Percentiles rank a stretch among this genome's conserved stretches.
Evolutionary conservation across 1,284 basidiomycete genomes (phyloP).

Genomic region (Naganishia liquefaciens): DNA sequence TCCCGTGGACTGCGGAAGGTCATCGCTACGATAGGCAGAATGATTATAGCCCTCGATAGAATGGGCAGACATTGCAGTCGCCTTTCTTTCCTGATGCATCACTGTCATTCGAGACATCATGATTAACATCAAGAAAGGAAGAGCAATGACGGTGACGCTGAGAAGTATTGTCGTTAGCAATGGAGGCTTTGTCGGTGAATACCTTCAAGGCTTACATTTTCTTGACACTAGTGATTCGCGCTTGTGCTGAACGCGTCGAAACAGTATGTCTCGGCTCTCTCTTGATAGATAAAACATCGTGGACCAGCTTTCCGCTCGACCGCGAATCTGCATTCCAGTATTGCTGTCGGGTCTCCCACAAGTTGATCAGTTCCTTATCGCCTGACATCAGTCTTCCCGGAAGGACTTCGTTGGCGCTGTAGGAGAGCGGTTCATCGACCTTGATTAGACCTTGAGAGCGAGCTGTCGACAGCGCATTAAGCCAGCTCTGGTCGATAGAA

Average conservation of each 20-base stretch:
- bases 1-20: too few species aligned
- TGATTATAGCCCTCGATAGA: too few species aligned
- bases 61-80: too few species aligned
- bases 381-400: neutral
- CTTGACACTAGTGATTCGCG: neutral
- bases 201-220: neutral
- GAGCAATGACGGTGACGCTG: constrained; percentile 1
- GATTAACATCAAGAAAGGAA: neutral
- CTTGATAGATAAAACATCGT: too few species aligned
- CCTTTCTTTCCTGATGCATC: neutral
- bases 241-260: too few species aligned
- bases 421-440: neutral
- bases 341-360: neutral
- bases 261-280: too few species aligned
- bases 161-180: neutral
- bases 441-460: constrained; percentile 14
- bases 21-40: too few species aligned
- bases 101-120: neutral
- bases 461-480: constrained; percentile 10
- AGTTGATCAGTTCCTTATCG: neutral
- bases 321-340: too few species aligned
- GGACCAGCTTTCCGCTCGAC: too few species aligned
- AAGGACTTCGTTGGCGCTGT: neutral
- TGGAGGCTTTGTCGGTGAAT: neutral
- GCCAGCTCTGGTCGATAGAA: constrained; percentile 2